Conservation (phyloP, 345 rosid genomes). For the Rhizophora apiculata region DNA sequence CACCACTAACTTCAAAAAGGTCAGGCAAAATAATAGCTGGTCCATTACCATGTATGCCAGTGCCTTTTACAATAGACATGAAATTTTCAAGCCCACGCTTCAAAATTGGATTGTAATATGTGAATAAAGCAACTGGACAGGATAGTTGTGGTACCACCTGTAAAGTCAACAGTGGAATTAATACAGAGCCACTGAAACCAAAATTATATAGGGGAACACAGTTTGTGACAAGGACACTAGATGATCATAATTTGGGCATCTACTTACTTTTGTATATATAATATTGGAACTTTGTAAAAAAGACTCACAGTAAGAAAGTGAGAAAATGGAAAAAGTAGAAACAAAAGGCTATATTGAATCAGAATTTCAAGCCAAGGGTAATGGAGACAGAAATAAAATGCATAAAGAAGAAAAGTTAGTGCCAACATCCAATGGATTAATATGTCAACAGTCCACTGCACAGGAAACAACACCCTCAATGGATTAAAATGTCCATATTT, state of each 20-base stretch:
- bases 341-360: too few species aligned
- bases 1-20: too few species aligned
- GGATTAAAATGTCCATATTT: too few species aligned
- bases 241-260: background rate
- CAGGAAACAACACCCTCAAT: too few species aligned
- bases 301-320: background rate
- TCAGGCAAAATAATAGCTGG: constrained; percentile 7
- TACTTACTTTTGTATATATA: background rate
- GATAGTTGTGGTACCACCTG: constrained; percentile 80
- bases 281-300: background rate
- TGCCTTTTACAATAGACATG: constrained; percentile 57
- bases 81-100: constrained; percentile 68
- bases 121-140: constrained; percentile 77
- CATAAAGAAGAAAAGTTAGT: too few species aligned
- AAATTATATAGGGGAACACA: background rate
- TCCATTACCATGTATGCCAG: constrained; percentile 65
- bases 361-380: too few species aligned
- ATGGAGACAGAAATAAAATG: too few species aligned
- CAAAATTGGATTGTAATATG: constrained; percentile 83
- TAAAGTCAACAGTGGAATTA: constrained; percentile 9
- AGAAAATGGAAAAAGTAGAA: too few species aligned
- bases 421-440: too few species aligned
- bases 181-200: background rate
- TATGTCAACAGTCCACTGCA: too few species aligned
- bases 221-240: background rate